A percentile compares a stretch with the other conserved stretches of the same genome.
Conservation (phyloP, 2,329 filamentous ascomycete species). For the Xylaria sp. region DNA sequence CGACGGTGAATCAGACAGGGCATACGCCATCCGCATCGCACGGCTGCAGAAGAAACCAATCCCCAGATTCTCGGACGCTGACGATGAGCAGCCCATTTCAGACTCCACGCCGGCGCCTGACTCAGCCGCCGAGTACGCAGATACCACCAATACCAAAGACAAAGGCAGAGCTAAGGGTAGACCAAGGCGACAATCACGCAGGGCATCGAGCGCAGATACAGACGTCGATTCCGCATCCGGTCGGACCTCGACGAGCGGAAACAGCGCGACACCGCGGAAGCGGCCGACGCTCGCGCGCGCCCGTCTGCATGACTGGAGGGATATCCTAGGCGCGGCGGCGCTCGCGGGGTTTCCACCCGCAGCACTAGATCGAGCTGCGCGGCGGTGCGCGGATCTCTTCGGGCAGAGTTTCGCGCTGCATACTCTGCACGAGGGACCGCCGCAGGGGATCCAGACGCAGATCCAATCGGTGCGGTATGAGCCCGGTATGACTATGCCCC, state of each 20-base stretch:
- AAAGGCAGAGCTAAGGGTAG: conserved; percentile 29
- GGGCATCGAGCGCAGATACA: not conserved
- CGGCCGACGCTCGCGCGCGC: conserved; percentile 36
- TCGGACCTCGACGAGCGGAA: conserved; percentile 31
- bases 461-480: conserved; percentile 41
- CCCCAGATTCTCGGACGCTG: conserved; percentile 43
- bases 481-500: conserved; percentile 45
- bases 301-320: conserved; percentile 80
- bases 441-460: conserved; percentile 31
- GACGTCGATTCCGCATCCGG: not conserved
- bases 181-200: conserved; percentile 9
- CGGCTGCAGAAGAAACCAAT: conserved; percentile 52
- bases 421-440: conserved; percentile 58
- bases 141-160: conserved; percentile 13
- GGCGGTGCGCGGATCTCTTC: conserved; percentile 81
- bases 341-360: conserved; percentile 74
- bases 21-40: conserved; percentile 62
- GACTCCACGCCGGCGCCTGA: conserved; percentile 35
- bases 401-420: conserved; percentile 75
- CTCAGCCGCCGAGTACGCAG: conserved; percentile 13
- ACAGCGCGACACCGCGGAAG: conserved; percentile 5
- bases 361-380: conserved; percentile 75
- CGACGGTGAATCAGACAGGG: conserved; percentile 59
- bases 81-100: conserved; percentile 30
- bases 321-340: conserved; percentile 82